Evolutionary conservation across 108 stramenopile species (phyloP), one percentile per base, ranked within the genome.

Genomic region (Poteriospumella lacustris): DNA sequence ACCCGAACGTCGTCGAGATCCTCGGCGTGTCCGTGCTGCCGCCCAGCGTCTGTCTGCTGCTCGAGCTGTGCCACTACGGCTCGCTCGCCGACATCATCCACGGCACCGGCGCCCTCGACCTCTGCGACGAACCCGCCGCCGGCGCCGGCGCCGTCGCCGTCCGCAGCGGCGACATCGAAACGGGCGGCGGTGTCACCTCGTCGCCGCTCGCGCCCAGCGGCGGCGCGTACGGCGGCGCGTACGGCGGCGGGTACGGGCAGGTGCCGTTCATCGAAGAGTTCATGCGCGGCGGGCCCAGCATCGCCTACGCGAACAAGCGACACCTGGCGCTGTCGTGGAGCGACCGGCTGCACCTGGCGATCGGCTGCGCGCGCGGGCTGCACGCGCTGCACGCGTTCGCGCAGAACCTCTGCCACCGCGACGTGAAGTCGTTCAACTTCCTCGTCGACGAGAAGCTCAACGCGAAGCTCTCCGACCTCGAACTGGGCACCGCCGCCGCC

Each of bases 381-480:
- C n/a, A n/a, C 5, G 43, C 70, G 12, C 24, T 73, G 40, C 70
- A 73, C 47, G 33, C 9, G 5, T 56, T 34, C 47, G 36, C 26
- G 5, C 9, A 36, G 28, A 28, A 19, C 3, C 44, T 73, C n/a
- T 44, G 43, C 43, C 70, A 73, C 36, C 70, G 70, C 28, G 70
- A 73, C 42, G 47, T 73, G 47, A 73, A 73, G 70, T 73, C 70
- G 9, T 73, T 73, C 42, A 73, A 73, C 47, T 73, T 73, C 31
- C 36, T 73, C 9, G 12, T 73, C 29, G 70, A 73, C 24, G 41
- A 56, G 26, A 24, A 73, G 5, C 47, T 73, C 29, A 73, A 73
- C 36, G 70, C 33, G 15, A 73, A 73, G 47, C 26, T 73, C 12
- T 44, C 12, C 42, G 70, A 73, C 31, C 41, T 73, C 41, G 70